A percentile compares a stretch with the other conserved stretches of the same genome.
Conservation (phyloP, 306 rosid species). For the Cucumis hystrix region DNA sequence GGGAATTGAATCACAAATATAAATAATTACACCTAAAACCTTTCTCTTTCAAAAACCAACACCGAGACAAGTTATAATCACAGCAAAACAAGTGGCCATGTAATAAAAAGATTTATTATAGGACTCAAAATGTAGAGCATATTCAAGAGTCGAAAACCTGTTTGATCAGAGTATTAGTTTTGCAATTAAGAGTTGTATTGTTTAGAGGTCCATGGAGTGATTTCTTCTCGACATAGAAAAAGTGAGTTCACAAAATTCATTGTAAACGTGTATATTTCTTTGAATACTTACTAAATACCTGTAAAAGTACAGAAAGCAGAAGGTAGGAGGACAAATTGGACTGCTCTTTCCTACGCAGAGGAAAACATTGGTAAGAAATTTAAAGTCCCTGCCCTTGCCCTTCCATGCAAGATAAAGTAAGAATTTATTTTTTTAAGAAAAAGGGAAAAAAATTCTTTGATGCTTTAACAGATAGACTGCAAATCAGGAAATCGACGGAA, state of each 20-base stretch:
- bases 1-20: background rate
- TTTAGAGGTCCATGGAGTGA: background rate
- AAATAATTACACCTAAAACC: background rate
- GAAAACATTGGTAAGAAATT: background rate
- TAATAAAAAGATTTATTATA: background rate
- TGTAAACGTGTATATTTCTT: background rate
- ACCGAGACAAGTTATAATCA: background rate
- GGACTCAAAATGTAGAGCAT: background rate
- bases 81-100: too few relatives aligned
- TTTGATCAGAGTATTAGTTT: background rate
- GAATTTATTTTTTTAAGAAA: too few relatives aligned
- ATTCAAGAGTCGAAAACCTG: background rate
- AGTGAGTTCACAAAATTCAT: background rate
- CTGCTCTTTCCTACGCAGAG: background rate
- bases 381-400: background rate
- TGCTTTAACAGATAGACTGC: background rate
- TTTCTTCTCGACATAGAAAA: background rate
- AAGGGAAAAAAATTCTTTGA: background rate
- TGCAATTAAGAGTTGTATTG: background rate
- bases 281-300: background rate
- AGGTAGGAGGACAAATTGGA: background rate
- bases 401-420: background rate
- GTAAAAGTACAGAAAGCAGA: background rate
- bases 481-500: background rate
- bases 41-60: background rate